Evolutionary conservation across 345 rosid genomes (phyloP).

Genomic region (Citrus australasica): DNA sequence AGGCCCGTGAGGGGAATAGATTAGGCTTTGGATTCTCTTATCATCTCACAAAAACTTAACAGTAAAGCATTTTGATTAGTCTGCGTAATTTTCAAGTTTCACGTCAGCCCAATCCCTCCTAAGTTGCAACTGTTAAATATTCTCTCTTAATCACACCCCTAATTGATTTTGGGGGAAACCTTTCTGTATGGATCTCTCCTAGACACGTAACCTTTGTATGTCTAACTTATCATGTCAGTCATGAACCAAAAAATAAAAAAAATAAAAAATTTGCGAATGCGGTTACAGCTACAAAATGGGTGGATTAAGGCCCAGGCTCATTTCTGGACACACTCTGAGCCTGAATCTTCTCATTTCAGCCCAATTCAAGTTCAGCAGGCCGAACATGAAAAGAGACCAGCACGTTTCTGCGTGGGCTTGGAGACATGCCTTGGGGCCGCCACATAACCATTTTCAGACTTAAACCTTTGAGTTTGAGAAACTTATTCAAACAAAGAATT

Average conservation of each 20-base stretch:
- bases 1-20: no score
- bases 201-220: no score
- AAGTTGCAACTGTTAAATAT: not conserved
- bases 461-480: no score
- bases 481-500: no score
- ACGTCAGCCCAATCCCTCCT: not conserved
- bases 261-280: accelerated
- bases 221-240: not conserved
- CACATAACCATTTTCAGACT: no score
- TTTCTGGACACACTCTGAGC: not conserved
- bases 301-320: no score
- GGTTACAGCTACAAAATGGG: no score
- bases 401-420: no score
- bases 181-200: not conserved
- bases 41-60: not conserved
- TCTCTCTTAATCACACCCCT: not conserved
- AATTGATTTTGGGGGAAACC: not conserved
- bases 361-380: not conserved
- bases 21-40: no score
- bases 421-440: no score
- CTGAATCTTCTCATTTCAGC: not conserved
- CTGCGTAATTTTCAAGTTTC: not conserved
- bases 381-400: not conserved
- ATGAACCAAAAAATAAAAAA: not conserved
- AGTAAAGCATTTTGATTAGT: not conserved